Evolutionary conservation across 768 basidiomycete species (phyloP).

Genomic region (Leccinum arenicola): DNA sequence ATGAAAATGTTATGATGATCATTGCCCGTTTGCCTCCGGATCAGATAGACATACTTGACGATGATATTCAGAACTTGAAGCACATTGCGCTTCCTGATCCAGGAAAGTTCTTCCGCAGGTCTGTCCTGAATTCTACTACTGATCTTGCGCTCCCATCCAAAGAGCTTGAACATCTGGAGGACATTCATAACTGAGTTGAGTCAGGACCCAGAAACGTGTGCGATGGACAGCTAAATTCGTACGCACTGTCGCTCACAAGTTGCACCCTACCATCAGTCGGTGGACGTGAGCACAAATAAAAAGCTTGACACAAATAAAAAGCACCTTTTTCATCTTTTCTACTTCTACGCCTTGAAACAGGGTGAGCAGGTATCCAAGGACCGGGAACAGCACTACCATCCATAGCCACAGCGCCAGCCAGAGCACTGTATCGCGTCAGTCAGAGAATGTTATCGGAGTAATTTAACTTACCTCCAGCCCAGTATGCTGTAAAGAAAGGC

Average conservation of each 20-base stretch:
- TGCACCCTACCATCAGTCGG: constrained; percentile 42
- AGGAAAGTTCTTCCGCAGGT: constrained; percentile 57
- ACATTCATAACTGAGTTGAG: constrained; percentile 45
- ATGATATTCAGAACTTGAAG: constrained; percentile 41
- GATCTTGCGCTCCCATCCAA: constrained; percentile 63
- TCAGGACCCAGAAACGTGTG: not conserved
- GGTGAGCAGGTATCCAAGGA: constrained; percentile 55
- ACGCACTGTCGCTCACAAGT: constrained; percentile 54
- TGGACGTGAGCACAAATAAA: constrained; percentile 31
- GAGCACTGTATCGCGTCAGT: constrained; percentile 45
- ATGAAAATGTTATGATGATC: not conserved
- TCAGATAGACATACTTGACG: constrained; percentile 9
- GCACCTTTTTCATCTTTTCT: constrained; percentile 44
- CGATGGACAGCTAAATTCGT: constrained; percentile 5
- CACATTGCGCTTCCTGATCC: constrained; percentile 50
- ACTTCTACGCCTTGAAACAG: constrained; percentile 46
- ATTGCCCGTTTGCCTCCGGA: not conserved
- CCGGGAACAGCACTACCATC: constrained; percentile 49
- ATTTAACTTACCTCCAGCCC: constrained; percentile 8
- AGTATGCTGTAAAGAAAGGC: constrained; percentile 6
- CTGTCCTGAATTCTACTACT: constrained; percentile 49
- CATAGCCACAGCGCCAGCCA: constrained; percentile 56
- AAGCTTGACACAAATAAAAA: not conserved
- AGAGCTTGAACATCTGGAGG: constrained; percentile 70
- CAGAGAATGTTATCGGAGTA: constrained; percentile 25